Percentiles rank a stretch among this genome's conserved stretches.
These are phyloP conservation scores for Ceratobasidium sp. DNA, from an alignment of 1,284 basidiomycete genomes.

Conservation along the genomic window DNA sequence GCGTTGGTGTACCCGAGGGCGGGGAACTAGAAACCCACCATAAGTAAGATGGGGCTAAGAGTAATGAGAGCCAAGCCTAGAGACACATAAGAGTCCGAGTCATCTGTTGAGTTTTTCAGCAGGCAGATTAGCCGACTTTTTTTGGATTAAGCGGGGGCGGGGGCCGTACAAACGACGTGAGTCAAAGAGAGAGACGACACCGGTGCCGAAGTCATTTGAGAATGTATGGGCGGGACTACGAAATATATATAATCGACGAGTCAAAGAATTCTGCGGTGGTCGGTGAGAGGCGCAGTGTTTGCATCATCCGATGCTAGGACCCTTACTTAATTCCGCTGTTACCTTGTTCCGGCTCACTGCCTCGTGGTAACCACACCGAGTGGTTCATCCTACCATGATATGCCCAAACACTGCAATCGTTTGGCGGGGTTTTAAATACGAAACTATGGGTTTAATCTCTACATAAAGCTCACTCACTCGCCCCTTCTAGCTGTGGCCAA, in stretches of 20 bases:
- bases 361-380: no score
- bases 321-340: no score
- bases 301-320: no score
- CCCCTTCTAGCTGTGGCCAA: no score
- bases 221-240: neutral
- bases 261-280: neutral
- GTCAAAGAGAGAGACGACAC: constrained; percentile 71
- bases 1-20: no score
- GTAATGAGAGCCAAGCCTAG: constrained; percentile 76
- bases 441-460: no score
- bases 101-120: constrained; percentile 63
- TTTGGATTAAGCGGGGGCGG: neutral
- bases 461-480: no score
- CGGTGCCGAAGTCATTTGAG: constrained; percentile 22
- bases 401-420: no score
- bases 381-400: no score
- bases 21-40: constrained; percentile 63
- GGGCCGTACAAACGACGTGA: constrained; percentile 72
- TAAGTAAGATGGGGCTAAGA: constrained; percentile 79
- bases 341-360: no score
- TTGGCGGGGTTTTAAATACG: no score
- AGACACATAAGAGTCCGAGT: constrained; percentile 72
- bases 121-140: neutral
- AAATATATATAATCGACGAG: neutral
- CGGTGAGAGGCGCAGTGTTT: no score